Base-by-base conservation (phyloP, 2,329 filamentous ascomycete species). In the Colletotrichum sp. region DNA sequence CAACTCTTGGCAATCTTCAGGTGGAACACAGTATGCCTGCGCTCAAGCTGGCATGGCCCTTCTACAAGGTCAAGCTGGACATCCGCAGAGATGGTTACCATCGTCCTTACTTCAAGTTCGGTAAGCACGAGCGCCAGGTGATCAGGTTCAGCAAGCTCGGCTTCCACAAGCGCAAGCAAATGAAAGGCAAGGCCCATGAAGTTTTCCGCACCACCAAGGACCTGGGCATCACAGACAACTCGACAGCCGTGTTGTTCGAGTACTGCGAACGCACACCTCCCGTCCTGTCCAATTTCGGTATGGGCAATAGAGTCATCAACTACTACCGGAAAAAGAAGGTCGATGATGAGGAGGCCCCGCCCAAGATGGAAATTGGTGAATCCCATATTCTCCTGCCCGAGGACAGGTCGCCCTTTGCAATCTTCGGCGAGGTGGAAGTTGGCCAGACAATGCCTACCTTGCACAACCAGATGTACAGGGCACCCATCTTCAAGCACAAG, bases 301-400 rank as follows among this genome's bases (percentile, higher is more conserved):
- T 99, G 97, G 96, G 96, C 69, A 98, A 94, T 83, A 94, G 96
- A 69, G 91, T 99, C 75, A 95, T 99, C 88, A 99, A 99, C 84
- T 99, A 99, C 85, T 98, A 98, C 83, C 94, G 96, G 75, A 95
- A 95, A 81, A 94, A 95, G 82, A 91, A 91, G 55, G 88, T 90
- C 57, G 90, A 90, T 39, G 95, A 98, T 62, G 95, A 97, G 77
- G 91, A 92, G 65, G 90, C 92, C 69, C 90, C 95, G 2, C 94
- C 95, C 1, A 98, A 96, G 87, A 89, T 90, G 62, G 95, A 98
- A 6, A 91, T 99, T 77, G 97, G 97, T 75, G 97, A 99, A 85
- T 95, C 95, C 4, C 94, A 94, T 64, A 93, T 98, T 16, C 89
- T 99, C 39, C 90, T 98, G 36, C 95, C 96, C 3, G 96, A 99